Percentiles rank a stretch among this genome's conserved stretches.
Evolutionary conservation across 345 rosid genomes (phyloP).

Genomic region (Pistacia atlantica): DNA sequence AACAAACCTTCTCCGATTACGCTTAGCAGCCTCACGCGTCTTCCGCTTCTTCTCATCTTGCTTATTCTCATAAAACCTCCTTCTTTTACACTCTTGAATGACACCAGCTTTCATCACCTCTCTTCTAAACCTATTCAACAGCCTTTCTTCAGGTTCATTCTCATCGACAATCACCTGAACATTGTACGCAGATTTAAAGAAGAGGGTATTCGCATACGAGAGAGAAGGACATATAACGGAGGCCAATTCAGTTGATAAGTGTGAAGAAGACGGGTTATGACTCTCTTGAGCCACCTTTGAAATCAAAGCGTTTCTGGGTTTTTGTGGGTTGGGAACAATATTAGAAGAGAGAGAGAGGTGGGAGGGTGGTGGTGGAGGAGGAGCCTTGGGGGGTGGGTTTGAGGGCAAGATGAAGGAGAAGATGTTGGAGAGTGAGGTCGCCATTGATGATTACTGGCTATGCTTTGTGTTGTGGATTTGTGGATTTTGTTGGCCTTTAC

Average conservation of each 20-base stretch:
- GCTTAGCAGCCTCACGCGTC: slow-evolving; percentile 83
- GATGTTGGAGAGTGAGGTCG: slow-evolving; percentile 64
- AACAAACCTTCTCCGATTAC: slow-evolving; percentile 58
- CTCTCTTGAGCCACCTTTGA: slow-evolving; percentile 36
- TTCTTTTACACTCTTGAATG: slow-evolving; percentile 71
- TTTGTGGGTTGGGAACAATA: slow-evolving; percentile 12
- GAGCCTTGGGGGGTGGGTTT: slow-evolving; percentile 40
- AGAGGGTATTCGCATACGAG: slow-evolving; percentile 68
- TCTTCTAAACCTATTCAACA: slow-evolving; percentile 65
- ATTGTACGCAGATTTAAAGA: slow-evolving; percentile 68
- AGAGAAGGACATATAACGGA: slow-evolving; percentile 74
- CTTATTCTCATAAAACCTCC: slow-evolving; percentile 66
- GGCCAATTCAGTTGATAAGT: slow-evolving; percentile 46
- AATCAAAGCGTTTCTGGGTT: slow-evolving; percentile 27
- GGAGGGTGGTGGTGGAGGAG: slow-evolving; percentile 30
- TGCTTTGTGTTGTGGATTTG: slow-evolving; percentile 26
- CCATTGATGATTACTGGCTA: slow-evolving; percentile 31
- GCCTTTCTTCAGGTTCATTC: slow-evolving; percentile 74
- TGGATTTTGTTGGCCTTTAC: slow-evolving; percentile 14
- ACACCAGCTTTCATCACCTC: slow-evolving; percentile 83
- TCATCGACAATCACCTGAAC: slow-evolving; percentile 75
- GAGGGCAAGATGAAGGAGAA: slow-evolving; percentile 63
- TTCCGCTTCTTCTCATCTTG: slow-evolving; percentile 81
- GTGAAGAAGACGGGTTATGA: slow-evolving; percentile 14
- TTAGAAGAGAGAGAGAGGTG: slow-evolving; percentile 28